Evolutionary conservation across 2,329 filamentous ascomycete genomes (phyloP), one percentile per base, ranked within the genome.

Genomic region (Colletotrichum viniferum): DNA sequence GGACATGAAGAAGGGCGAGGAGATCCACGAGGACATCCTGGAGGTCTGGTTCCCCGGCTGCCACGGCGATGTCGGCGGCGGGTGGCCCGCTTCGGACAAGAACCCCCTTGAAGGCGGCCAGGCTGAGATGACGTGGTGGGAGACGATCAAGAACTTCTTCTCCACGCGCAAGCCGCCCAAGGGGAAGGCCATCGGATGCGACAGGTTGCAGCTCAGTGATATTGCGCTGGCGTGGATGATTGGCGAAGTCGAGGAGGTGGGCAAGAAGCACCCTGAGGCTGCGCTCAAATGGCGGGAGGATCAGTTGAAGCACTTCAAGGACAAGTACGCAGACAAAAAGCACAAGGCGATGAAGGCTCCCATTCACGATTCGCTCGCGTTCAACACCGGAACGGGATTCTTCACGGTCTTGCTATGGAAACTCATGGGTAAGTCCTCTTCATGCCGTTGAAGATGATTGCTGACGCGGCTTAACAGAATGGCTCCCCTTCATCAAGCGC

Each of bases 1-100:
- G 70, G 86, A 88, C 38, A 83, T 83, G 24, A 79, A 81, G 5
- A 77, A 77, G 26, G 74, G 76, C 2, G 60, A 81, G 2, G 73
- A 80, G 18, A 69, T 79, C 1, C 75, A 81, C 3, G 86, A 88
- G 34, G 85, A 88, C 68, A 82, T 89, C 73, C 80, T 81, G 63
- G 89, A 91, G 76, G 87, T 90, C 60, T 91, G 89, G 88, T 91
- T 91, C 76, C 85, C 89, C 0, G 89, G 89, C 2, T 87, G 87
- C 69, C 89, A 91, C 71, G 86, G 86, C 12, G 88, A 91, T 69
- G 85, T 90, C 12, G 89, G 89, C 3, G 89, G 89, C 1, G 89
- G 89, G 0, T 91, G 88, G 86, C 84, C 84, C 0, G 82, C 84
- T 10, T 78, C 79, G 8, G 79, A 79, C 6, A 76, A 78, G 24